phyloP scores from a whole-genome alignment of 768 basidiomycete genomes.

The Lepiota subincarnata region DNA sequence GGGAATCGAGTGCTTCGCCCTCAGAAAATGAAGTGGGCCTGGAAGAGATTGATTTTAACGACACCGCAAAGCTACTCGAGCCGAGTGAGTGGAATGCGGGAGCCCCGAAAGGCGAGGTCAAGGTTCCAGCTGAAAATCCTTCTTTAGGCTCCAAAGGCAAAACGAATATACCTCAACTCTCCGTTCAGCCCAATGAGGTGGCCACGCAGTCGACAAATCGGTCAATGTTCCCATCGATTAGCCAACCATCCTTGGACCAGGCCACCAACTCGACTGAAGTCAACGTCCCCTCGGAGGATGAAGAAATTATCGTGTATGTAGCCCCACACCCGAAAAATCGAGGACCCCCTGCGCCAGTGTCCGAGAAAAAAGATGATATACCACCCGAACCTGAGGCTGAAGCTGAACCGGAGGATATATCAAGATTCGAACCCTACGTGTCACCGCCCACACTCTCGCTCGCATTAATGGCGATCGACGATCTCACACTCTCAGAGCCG shows the following conservation, averaged over 20 bases:
- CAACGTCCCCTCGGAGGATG: constrained; percentile 32
- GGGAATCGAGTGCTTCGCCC: constrained; percentile 19
- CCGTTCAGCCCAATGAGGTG: no score
- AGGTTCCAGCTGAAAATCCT: constrained; percentile 3
- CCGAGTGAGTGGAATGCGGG: constrained; percentile 15
- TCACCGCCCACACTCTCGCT: constrained; percentile 14
- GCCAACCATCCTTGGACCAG: no score
- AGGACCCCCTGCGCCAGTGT: background rate
- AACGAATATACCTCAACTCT: background rate
- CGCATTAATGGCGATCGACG: constrained; percentile 10
- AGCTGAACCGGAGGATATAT: constrained; percentile 14
- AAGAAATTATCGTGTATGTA: constrained; percentile 74
- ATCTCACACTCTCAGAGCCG: background rate
- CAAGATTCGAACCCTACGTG: constrained; percentile 21
- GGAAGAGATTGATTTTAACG: constrained; percentile 57
- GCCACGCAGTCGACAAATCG: no score
- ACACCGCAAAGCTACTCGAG: constrained; percentile 48
- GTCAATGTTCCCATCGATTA: no score
- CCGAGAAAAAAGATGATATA: background rate
- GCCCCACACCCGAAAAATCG: constrained; percentile 57
- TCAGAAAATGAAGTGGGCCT: constrained; percentile 27
- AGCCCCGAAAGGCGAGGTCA: constrained; percentile 9
- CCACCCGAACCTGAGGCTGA: background rate
- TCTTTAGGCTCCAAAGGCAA: no score
- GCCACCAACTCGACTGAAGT: no score